Evolutionary conservation across 192 early-diverging fungal species (phyloP), one percentile per base, ranked within the genome.

Genomic region (Radiomyces spectabilis): DNA sequence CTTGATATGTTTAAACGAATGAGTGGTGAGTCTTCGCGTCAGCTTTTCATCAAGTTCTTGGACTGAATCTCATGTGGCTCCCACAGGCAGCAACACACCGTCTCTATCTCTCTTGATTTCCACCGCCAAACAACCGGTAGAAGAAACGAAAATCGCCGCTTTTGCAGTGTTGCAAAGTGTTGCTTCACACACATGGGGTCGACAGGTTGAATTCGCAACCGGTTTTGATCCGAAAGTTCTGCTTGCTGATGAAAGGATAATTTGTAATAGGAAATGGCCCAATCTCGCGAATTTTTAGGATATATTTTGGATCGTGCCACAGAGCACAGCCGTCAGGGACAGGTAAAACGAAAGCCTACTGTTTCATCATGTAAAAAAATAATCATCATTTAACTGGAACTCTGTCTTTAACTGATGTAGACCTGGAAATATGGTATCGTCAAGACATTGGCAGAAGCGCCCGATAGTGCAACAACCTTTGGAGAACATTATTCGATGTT

Each of bases 361-460:
- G n/a, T n/a, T n/a, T n/a, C n/a, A n/a, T n/a, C n/a, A n/a, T n/a
- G n/a, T n/a, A n/a, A 21, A 45, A 41, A 45, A 13, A 33, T 44
- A 31, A 33, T 34, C 24, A 3, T 6, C 3, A 18, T 12, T 25
- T 1, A 27, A 33, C n/a, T 46, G 1, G 18, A n/a, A 37, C 25
- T 12, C 15, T 41, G 12, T 50, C 45, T 19, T 15, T 38, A 7
- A 2, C 13, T 5, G 32, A 16, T 43, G 21, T 38, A 69, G 66
- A 53, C 50, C 10, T 73, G 72, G 72, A 73, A 70, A 46, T 73
- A 52, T 48, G 33, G 58, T 0, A 61, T 73, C 9, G 47, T 73
- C 30, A 38, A 66, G 51, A 39, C 51, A 3, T 30, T 73, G 4
- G 33, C 31, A 8, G n/a, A 46, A 3, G 34, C 51, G 27, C 26